Evolutionary conservation across 2,329 filamentous ascomycete genomes (phyloP).

Genomic region (Emericellopsis cladophorae): DNA sequence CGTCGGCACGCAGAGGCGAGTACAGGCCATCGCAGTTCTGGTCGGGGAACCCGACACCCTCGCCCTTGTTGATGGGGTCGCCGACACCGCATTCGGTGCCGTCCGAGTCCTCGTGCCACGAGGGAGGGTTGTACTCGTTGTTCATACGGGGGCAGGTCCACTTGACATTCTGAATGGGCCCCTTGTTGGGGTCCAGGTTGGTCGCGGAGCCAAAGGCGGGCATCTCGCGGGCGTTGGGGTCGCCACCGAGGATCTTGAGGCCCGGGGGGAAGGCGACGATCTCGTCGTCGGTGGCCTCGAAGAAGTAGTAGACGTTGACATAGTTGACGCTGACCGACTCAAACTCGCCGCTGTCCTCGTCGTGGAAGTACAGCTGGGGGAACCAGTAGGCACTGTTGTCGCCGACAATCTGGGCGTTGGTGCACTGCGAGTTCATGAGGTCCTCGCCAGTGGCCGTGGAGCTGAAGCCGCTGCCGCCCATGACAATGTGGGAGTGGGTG

Average conservation of each 20-base stretch:
- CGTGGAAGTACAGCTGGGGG: slow-evolving; percentile 55
- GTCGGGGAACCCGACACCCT: slow-evolving; percentile 56
- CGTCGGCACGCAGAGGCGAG: slow-evolving; percentile 50
- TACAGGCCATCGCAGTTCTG: slow-evolving; percentile 51
- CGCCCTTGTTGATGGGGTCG: slow-evolving; percentile 38
- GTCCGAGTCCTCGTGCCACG: slow-evolving; percentile 41
- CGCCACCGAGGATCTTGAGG: slow-evolving; percentile 59
- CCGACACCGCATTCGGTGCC: slow-evolving; percentile 41
- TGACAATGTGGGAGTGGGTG: slow-evolving; percentile 56
- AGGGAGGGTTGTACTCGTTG: slow-evolving; percentile 31
- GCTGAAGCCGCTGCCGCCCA: slow-evolving; percentile 58
- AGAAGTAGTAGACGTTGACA: slow-evolving; percentile 68
- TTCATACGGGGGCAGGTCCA: slow-evolving; percentile 46
- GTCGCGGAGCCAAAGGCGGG: slow-evolving; percentile 36
- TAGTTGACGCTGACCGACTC: slow-evolving; percentile 58
- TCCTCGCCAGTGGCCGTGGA: slow-evolving; percentile 47
- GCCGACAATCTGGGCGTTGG: slow-evolving; percentile 53
- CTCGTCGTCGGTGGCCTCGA: slow-evolving; percentile 50
- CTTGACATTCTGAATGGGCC: slow-evolving; percentile 39
- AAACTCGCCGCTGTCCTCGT: slow-evolving; percentile 48
- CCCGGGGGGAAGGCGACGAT: slow-evolving; percentile 58
- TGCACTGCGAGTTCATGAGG: slow-evolving; percentile 51
- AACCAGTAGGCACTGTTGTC: slow-evolving; percentile 72
- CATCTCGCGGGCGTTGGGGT: slow-evolving; percentile 43
- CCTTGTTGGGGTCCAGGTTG: slow-evolving; percentile 38